Base-by-base conservation (phyloP, 257 asterid species). In the Nicotiana sylvestris region DNA sequence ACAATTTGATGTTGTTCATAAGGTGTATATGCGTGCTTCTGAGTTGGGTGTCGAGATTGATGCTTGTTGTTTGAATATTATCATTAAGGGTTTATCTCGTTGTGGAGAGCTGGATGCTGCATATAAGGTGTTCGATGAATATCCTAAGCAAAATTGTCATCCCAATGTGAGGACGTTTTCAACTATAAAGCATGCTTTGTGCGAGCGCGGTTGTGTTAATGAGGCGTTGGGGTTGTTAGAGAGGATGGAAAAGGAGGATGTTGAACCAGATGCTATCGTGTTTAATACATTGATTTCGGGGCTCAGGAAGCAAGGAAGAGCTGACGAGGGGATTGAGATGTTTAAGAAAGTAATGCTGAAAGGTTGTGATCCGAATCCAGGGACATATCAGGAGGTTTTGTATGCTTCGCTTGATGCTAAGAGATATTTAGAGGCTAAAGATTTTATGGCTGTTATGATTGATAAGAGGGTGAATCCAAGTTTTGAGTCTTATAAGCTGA, bases 371-470 rank as follows among this genome's bases (percentile, higher is more conserved):
- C 98, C 98, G 2, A 92, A 89, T 83, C 85, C 92, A 0, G 98
- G 96, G 81, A 94, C 97, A 57, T 92, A 90, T 82, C 99, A 92
- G 81, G 98, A 94, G 87, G 92, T 94, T 49, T 68, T 94, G 86
- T 93, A 92, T 74, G 83, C 93, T 83, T 87, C 92, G 83, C 92
- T 96, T 17, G 93, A 92, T 80, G 91, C 83, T 29, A 88, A 91
- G 88, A 92, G 82, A 83, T 89, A 70, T 84, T 21, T 13, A n/a
- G n/a, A n/a, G n/a, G n/a, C n/a, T n/a, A n/a, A n/a, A n/a, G n/a
- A n/a, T n/a, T n/a, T n/a, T n/a, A n/a, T n/a, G n/a, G n/a, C n/a
- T n/a, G n/a, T n/a, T n/a, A n/a, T n/a, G n/a, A n/a, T n/a, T n/a
- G n/a, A n/a, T n/a, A n/a, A n/a, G n/a, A n/a, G n/a, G n/a, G n/a